Evolutionary conservation across 2,329 filamentous ascomycete species (phyloP).

Genomic region (Pestalotiopsis sp.): DNA sequence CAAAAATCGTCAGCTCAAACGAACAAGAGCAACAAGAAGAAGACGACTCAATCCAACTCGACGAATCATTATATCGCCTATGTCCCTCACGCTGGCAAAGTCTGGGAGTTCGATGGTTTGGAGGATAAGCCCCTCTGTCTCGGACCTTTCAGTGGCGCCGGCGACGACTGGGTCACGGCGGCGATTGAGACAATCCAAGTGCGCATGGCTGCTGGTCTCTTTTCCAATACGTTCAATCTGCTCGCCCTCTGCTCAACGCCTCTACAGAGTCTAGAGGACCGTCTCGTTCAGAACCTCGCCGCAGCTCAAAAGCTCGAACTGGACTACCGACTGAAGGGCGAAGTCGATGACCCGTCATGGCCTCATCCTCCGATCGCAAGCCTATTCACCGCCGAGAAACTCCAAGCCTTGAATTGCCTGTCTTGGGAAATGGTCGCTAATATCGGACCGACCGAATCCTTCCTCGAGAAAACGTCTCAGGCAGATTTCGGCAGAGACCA

Average conservation of each 20-base stretch:
- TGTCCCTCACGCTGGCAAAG: constrained; percentile 70
- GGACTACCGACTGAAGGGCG: constrained; percentile 23
- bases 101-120: constrained; percentile 91
- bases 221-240: constrained; percentile 73
- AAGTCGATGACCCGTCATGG: constrained; percentile 40
- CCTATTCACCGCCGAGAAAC: constrained; percentile 18
- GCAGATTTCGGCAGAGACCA: constrained; percentile 19
- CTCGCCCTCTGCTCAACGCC: constrained; percentile 75
- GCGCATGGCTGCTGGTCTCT: constrained; percentile 66
- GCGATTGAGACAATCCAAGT: constrained; percentile 66
- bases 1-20: constrained; percentile 19
- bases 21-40: constrained; percentile 43
- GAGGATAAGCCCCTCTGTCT: constrained; percentile 70
- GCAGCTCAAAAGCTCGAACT: constrained; percentile 39
- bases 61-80: constrained; percentile 91
- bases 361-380: constrained; percentile 17
- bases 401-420: constrained; percentile 18
- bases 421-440: background rate
- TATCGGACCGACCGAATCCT: constrained; percentile 8
- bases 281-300: constrained; percentile 46
- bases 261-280: constrained; percentile 49
- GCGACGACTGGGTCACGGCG: constrained; percentile 66
- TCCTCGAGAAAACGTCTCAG: constrained; percentile 7
- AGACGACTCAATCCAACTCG: constrained; percentile 53
- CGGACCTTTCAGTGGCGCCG: constrained; percentile 41